A percentile compares a stretch with the other conserved stretches of the same genome.
Evolutionary conservation across 1,284 basidiomycete species (phyloP).

Genomic region (Peniophora sp.): DNA sequence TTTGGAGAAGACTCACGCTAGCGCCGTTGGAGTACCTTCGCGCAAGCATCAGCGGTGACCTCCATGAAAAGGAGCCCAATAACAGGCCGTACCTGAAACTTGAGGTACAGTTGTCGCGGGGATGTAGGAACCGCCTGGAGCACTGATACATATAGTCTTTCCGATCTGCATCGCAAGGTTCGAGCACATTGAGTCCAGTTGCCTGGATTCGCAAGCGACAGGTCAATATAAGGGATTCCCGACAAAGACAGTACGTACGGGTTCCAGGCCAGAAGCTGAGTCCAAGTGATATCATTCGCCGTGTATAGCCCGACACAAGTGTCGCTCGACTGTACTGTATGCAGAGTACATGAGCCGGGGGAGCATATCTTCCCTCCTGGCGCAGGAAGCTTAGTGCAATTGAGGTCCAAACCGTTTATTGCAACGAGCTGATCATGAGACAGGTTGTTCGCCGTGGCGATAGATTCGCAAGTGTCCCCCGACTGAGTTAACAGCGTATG

Average conservation of each 20-base stretch:
- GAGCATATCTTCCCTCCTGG: slow-evolving; percentile 3
- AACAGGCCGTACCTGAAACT: background rate
- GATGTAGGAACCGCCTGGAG: slow-evolving; percentile 5
- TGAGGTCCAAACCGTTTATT: slow-evolving; percentile 1
- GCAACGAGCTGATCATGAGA: slow-evolving; percentile 3
- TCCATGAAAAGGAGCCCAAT: too few relatives aligned
- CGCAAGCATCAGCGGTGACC: too few relatives aligned
- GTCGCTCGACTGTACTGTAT: slow-evolving; percentile 7
- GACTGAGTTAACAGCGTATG: background rate
- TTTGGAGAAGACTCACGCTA: too few relatives aligned
- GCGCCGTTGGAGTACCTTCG: too few relatives aligned
- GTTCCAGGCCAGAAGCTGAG: slow-evolving; percentile 8
- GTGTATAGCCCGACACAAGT: slow-evolving; percentile 5
- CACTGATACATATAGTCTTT: slow-evolving; percentile 5
- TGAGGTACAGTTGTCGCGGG: slow-evolving; percentile 2
- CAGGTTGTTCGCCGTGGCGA: slow-evolving; percentile 1
- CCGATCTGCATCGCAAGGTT: slow-evolving; percentile 5
- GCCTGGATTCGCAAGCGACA: too few relatives aligned
- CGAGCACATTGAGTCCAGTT: background rate
- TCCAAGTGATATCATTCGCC: background rate
- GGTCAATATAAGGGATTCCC: too few relatives aligned
- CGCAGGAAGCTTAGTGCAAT: slow-evolving; percentile 2
- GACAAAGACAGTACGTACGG: too few relatives aligned
- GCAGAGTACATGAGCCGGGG: slow-evolving; percentile 4
- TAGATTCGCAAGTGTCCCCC: slow-evolving; percentile 5